Conservation (phyloP, 2,329 filamentous ascomycete species). For the Cercospora citrullina region DNA sequence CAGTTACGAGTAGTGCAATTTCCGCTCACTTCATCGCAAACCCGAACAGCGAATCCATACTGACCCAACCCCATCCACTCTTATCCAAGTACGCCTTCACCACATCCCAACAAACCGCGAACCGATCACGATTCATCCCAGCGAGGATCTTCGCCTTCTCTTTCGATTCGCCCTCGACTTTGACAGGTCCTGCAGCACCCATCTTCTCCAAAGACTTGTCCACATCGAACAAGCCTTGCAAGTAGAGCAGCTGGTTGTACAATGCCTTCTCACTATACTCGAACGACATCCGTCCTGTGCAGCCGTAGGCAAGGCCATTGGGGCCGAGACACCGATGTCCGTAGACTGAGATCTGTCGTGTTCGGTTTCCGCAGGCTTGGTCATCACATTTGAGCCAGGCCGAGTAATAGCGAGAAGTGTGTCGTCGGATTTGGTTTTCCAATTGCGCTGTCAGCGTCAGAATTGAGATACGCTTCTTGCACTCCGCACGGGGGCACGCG, state of each 20-base stretch:
- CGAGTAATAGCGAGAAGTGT: conserved; percentile 85
- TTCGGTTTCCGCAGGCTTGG: conserved; percentile 78
- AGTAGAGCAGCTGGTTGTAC: conserved; percentile 93
- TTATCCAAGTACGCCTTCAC: conserved; percentile 59
- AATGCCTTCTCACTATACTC: conserved; percentile 85
- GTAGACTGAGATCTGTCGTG: conserved; percentile 90
- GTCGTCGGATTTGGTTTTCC: conserved; percentile 75
- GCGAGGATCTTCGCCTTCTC: conserved; percentile 67
- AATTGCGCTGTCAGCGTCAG: conserved; percentile 82
- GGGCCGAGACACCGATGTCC: conserved; percentile 87
- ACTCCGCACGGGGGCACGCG: conserved; percentile 64
- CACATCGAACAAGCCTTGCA: conserved; percentile 81
- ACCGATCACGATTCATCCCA: conserved; percentile 78
- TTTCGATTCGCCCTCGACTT: conserved; percentile 56
- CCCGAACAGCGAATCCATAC: conserved; percentile 51
- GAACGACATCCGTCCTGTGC: conserved; percentile 82
- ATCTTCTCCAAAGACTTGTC: conserved; percentile 67
- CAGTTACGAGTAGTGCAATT: not conserved
- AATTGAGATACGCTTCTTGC: conserved; percentile 64
- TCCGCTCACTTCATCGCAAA: conserved; percentile 40
- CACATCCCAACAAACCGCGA: conserved; percentile 71
- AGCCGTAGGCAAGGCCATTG: conserved; percentile 79
- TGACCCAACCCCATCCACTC: conserved; percentile 46
- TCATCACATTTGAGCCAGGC: conserved; percentile 91
- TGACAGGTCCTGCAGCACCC: conserved; percentile 32